A percentile compares a stretch with the other conserved stretches of the same genome.
Conservation (phyloP, 805 yeast genomes). For the Zygosaccharomyces gambellarensis region DNA sequence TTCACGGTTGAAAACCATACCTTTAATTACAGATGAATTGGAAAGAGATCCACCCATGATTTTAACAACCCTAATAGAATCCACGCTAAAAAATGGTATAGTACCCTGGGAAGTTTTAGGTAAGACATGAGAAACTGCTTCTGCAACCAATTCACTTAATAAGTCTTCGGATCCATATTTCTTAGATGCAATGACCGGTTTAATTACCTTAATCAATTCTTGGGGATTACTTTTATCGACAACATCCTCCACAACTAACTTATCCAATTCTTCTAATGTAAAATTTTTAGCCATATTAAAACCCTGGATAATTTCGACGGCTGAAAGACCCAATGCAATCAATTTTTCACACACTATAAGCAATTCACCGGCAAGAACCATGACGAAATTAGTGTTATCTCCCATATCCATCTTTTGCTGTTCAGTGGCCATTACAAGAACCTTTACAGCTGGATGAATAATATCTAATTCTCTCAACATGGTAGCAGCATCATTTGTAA, state of each 20-base stretch:
- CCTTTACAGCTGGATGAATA: slow-evolving; percentile 95
- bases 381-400: slow-evolving; percentile 88
- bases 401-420: slow-evolving; percentile 98
- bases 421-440: slow-evolving; percentile 91
- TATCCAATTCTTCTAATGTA: slow-evolving; percentile 63
- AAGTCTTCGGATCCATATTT: slow-evolving; percentile 85
- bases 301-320: slow-evolving; percentile 91
- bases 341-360: slow-evolving; percentile 82
- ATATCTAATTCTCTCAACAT: slow-evolving; percentile 90
- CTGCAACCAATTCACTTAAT: slow-evolving; percentile 71
- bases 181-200: slow-evolving; percentile 87
- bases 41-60: slow-evolving; percentile 86
- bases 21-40: slow-evolving; percentile 77
- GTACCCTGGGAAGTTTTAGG: slow-evolving; percentile 41
- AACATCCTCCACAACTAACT: slow-evolving; percentile 51
- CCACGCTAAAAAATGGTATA: slow-evolving; percentile 66
- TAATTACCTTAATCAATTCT: slow-evolving; percentile 66
- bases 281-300: slow-evolving; percentile 80
- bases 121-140: slow-evolving; percentile 73
- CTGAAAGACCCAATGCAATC: slow-evolving; percentile 76
- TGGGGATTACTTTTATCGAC: slow-evolving; percentile 45
- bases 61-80: slow-evolving; percentile 90
- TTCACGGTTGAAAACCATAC: slow-evolving; percentile 97
- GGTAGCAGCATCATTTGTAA: slow-evolving; percentile 97
- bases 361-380: slow-evolving; percentile 89